Evolutionary conservation across 768 basidiomycete genomes (phyloP).

Genomic region (Leucocoprinus leucothites): DNA sequence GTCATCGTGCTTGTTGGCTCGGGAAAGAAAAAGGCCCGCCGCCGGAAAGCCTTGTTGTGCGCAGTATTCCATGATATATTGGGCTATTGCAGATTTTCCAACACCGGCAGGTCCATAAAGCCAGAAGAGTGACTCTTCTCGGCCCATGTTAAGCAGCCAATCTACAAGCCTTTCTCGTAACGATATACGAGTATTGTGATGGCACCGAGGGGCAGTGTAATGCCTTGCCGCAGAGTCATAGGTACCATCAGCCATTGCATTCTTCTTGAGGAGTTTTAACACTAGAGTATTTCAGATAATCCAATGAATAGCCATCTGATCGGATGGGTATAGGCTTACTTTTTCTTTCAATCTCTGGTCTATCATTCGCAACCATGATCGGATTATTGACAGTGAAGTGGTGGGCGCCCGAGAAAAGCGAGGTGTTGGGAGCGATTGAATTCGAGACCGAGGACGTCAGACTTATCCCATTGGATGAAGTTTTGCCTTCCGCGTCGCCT

Average conservation of each 20-base stretch:
- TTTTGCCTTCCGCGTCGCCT: too few relatives aligned
- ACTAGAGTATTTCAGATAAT: neutral
- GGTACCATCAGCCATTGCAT: neutral
- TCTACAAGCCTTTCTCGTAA: too few relatives aligned
- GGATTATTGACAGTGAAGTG: neutral
- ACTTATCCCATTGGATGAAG: too few relatives aligned
- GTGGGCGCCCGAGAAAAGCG: too few relatives aligned
- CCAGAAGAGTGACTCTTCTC: too few relatives aligned
- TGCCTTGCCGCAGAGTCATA: neutral
- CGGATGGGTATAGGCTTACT: too few relatives aligned
- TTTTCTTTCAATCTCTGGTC: neutral
- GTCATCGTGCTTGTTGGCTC: neutral
- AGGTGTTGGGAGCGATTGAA: too few relatives aligned
- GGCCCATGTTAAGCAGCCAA: too few relatives aligned
- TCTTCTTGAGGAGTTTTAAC: neutral
- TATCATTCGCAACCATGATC: neutral
- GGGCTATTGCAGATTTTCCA: neutral
- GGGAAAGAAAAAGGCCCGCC: conserved; percentile 6
- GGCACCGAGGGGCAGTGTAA: neutral
- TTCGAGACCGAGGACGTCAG: too few relatives aligned
- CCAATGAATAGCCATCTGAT: neutral
- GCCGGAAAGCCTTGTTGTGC: neutral
- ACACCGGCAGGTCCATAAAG: too few relatives aligned
- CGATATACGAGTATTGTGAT: too few relatives aligned
- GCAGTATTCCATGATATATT: conserved; percentile 2